Conservation (phyloP, 2,329 filamentous ascomycete species). For the Hymenoscyphus fraxineus region DNA sequence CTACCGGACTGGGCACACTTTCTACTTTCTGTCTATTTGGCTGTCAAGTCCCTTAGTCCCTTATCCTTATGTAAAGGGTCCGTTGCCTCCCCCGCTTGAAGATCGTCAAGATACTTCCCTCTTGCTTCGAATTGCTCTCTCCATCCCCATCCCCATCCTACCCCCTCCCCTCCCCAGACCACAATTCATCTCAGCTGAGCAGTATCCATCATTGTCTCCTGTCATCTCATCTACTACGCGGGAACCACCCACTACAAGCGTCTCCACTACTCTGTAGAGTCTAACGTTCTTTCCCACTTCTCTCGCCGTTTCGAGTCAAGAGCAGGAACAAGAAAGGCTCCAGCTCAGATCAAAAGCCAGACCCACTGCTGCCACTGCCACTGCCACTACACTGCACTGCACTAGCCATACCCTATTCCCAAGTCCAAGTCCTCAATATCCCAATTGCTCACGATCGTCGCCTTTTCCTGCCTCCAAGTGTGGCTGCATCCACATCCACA, state of each 20-base stretch:
- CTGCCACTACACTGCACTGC: too few species aligned
- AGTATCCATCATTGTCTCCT: background rate
- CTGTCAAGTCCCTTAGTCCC: too few species aligned
- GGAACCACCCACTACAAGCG: background rate
- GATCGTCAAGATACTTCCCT: slow-evolving; percentile 10
- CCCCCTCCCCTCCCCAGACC: background rate
- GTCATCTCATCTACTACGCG: background rate
- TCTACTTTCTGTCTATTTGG: too few species aligned
- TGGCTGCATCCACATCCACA: background rate
- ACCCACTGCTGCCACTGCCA: too few species aligned
- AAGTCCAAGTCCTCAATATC: background rate
- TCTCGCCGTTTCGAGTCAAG: background rate
- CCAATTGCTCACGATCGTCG: background rate
- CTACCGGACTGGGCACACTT: too few species aligned
- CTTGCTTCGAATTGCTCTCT: background rate
- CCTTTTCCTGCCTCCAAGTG: background rate
- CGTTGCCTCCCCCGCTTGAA: slow-evolving; percentile 3
- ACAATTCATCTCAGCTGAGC: background rate
- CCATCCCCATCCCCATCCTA: background rate
- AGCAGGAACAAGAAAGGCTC: background rate
- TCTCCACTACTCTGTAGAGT: background rate
- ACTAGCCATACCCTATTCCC: background rate
- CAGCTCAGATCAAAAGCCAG: too few species aligned
- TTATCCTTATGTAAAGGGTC: background rate
- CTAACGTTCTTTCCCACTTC: background rate